Evolutionary conservation across 2,329 filamentous ascomycete species (phyloP).

Genomic region (Colletotrichum eremochloae): DNA sequence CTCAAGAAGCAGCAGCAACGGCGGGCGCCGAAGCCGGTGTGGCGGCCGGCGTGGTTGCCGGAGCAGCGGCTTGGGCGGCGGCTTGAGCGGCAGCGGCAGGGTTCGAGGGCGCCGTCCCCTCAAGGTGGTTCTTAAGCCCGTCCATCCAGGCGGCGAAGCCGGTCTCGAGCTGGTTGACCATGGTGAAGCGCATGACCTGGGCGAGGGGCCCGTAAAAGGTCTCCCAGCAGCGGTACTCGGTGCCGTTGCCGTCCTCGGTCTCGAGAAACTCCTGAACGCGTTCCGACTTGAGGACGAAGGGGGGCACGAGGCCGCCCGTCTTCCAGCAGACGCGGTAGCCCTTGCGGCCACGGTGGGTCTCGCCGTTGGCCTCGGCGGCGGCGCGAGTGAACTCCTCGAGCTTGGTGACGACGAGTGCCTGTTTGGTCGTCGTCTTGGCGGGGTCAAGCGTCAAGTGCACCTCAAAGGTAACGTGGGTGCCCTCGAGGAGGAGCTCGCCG

Average conservation of each 20-base stretch:
- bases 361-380: conserved; percentile 17
- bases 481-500: conserved; percentile 47
- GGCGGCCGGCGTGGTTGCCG: conserved; percentile 6
- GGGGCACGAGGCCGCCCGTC: conserved; percentile 47
- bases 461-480: conserved; percentile 51
- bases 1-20: conserved; percentile 32
- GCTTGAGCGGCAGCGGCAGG: neutral
- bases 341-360: conserved; percentile 45
- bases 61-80: conserved; percentile 1
- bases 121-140: conserved; percentile 53
- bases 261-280: conserved; percentile 59
- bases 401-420: conserved; percentile 47
- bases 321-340: conserved; percentile 58
- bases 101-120: conserved; percentile 38
- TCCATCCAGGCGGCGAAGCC: conserved; percentile 56
- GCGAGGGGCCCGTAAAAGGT: conserved; percentile 59
- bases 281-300: conserved; percentile 54
- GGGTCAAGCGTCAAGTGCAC: conserved; percentile 50
- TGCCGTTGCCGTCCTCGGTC: conserved; percentile 46
- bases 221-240: conserved; percentile 59
- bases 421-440: conserved; percentile 40
- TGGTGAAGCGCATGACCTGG: conserved; percentile 50
- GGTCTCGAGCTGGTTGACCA: conserved; percentile 50
- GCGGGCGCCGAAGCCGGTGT: conserved; percentile 18
- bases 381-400: conserved; percentile 50